Evolutionary conservation across 2,329 filamentous ascomycete species (phyloP).

Genomic region (Plenodomus tracheiphilus): DNA sequence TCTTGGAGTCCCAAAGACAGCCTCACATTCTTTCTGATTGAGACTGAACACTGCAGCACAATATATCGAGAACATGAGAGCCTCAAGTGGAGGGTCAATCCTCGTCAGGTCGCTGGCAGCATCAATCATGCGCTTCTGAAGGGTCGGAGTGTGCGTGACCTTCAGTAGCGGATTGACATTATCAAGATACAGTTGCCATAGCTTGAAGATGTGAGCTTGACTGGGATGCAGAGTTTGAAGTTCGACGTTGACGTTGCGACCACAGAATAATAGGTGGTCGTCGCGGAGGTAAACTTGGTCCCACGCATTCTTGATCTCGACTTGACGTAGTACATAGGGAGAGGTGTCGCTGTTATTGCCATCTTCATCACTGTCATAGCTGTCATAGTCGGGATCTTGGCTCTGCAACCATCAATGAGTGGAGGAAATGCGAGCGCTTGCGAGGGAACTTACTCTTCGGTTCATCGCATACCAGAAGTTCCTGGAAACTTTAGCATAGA

Average conservation of each 20-base stretch:
- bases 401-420: neutral
- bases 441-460: constrained; percentile 18
- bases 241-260: constrained; percentile 58
- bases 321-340: constrained; percentile 14
- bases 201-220: constrained; percentile 66
- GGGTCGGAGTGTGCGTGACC: constrained; percentile 33
- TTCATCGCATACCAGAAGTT: constrained; percentile 31
- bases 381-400: constrained; percentile 3
- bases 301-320: constrained; percentile 51
- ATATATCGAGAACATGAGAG: constrained; percentile 48
- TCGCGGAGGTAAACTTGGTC: constrained; percentile 46
- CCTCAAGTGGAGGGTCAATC: constrained; percentile 61
- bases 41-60: constrained; percentile 52
- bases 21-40: constrained; percentile 57
- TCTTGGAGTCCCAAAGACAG: constrained; percentile 56
- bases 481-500: constrained; percentile 10
- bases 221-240: constrained; percentile 65
- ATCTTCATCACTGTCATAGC: constrained; percentile 2
- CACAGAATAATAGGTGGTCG: constrained; percentile 59
- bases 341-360: constrained; percentile 1
- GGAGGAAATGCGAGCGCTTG: too few species aligned
- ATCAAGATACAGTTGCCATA: constrained; percentile 74
- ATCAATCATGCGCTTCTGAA: constrained; percentile 63
- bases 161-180: constrained; percentile 39
- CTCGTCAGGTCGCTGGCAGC: constrained; percentile 56